Percentiles rank a stretch among this genome's conserved stretches.
Evolutionary conservation across 2,329 filamentous ascomycete genomes (phyloP).

Genomic region (Escovopsis weberi): DNA sequence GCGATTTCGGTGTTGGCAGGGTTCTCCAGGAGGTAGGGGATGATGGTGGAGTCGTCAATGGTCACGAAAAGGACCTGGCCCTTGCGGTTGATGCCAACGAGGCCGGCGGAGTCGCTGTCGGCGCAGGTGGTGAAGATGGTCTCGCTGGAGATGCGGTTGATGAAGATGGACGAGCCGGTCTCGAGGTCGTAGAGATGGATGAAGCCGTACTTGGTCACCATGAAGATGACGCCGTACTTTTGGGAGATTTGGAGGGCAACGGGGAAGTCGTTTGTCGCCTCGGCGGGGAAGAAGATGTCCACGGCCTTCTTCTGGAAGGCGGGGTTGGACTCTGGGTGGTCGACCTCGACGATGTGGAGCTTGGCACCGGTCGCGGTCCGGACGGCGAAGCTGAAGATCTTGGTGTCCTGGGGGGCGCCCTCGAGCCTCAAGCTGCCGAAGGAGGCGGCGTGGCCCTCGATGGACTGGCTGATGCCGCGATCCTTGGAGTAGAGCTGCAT

Average conservation of each 20-base stretch:
- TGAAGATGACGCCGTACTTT: constrained; percentile 92
- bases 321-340: constrained; percentile 80
- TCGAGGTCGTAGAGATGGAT: constrained; percentile 98
- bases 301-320: constrained; percentile 90
- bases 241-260: constrained; percentile 95
- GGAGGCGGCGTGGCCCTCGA: constrained; percentile 90
- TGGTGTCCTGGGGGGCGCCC: constrained; percentile 78
- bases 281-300: constrained; percentile 92
- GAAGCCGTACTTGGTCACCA: constrained; percentile 98
- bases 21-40: constrained; percentile 92
- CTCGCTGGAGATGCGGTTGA: constrained; percentile 99
- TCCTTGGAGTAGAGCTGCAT: constrained; percentile 98
- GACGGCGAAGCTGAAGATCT: constrained; percentile 93
- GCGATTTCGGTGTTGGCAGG: constrained; percentile 87
- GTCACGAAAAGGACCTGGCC: constrained; percentile 91
- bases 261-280: constrained; percentile 93
- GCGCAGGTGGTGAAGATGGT: constrained; percentile 92
- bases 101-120: constrained; percentile 71
- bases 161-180: constrained; percentile 89
- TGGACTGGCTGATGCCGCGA: constrained; percentile 91
- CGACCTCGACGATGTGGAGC: constrained; percentile 94
- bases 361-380: constrained; percentile 82
- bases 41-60: constrained; percentile 80
- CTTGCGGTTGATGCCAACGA: constrained; percentile 93
- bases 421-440: constrained; percentile 85